phyloP scores from a whole-genome alignment of 176 grass and related monocot species.

The Zizania latifolia region DNA sequence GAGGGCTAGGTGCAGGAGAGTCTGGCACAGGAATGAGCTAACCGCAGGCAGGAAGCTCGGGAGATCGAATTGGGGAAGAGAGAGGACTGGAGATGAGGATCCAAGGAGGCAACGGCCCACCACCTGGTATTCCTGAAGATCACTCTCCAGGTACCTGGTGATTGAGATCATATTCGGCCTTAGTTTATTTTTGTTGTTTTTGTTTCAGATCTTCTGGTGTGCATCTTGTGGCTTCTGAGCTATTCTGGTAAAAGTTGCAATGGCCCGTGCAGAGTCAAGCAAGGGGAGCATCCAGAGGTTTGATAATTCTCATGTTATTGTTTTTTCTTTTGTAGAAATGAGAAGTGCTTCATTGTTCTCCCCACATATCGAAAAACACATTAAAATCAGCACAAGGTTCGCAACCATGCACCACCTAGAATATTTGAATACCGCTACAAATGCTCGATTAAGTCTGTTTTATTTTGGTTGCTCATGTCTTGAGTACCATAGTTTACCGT shows the following conservation, averaged over 20 bases:
- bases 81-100: no score
- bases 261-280: slow-evolving; percentile 37
- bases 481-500: neutral
- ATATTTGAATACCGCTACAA: no score
- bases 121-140: no score
- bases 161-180: no score
- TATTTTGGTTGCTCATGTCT: neutral
- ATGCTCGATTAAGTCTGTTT: neutral
- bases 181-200: no score
- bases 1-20: no score
- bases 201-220: slow-evolving; percentile 26
- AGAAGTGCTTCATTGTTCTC: neutral
- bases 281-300: slow-evolving; percentile 30
- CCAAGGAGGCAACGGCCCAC: no score
- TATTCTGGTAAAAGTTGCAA: slow-evolving; percentile 17
- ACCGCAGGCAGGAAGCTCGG: no score
- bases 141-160: no score
- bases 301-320: neutral
- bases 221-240: neutral
- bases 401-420: neutral
- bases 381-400: neutral
- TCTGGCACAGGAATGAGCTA: no score
- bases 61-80: no score
- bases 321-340: neutral
- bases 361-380: neutral